Percentiles rank a stretch among this genome's conserved stretches.
These are phyloP conservation scores for Xylaria sp. DNA, from an alignment of 2,329 filamentous ascomycete species.

Conservation along the genomic window DNA sequence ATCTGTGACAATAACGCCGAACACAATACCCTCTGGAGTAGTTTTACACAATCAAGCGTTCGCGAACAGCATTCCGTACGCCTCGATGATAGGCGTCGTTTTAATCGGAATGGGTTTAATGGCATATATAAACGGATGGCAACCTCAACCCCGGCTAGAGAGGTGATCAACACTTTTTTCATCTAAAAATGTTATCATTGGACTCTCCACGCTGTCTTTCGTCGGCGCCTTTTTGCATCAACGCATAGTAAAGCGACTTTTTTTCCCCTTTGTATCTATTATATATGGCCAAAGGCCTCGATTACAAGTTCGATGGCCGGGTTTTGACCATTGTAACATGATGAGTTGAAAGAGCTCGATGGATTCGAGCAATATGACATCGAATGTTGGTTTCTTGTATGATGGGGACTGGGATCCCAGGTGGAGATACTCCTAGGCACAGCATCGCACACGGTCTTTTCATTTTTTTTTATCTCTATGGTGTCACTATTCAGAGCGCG, in stretches of 20 bases:
- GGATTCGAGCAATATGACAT: slow-evolving; percentile 15
- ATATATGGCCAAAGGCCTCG: slow-evolving; percentile 38
- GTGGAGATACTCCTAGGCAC: slow-evolving; percentile 28
- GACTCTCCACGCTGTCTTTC: background rate
- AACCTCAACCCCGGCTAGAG: slow-evolving; percentile 56
- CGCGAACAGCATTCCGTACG: slow-evolving; percentile 74
- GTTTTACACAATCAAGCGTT: slow-evolving; percentile 57
- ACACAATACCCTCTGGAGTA: slow-evolving; percentile 53
- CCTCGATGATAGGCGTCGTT: slow-evolving; percentile 84
- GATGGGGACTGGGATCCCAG: slow-evolving; percentile 24
- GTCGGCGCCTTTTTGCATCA: slow-evolving; percentile 22
- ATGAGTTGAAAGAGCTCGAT: slow-evolving; percentile 23
- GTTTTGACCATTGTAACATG: slow-evolving; percentile 35
- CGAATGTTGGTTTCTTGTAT: slow-evolving; percentile 28
- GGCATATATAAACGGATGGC: slow-evolving; percentile 88
- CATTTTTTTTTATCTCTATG: slow-evolving; percentile 14
- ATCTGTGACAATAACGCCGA: slow-evolving; percentile 61
- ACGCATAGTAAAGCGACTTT: slow-evolving; percentile 35
- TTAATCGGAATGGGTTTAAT: slow-evolving; percentile 84
- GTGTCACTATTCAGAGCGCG: slow-evolving; percentile 18
- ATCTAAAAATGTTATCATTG: background rate
- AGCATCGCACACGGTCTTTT: slow-evolving; percentile 29
- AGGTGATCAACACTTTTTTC: slow-evolving; percentile 32
- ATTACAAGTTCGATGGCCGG: slow-evolving; percentile 5
- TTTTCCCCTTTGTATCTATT: slow-evolving; percentile 46